Evolutionary conservation across 1,284 basidiomycete species (phyloP), one percentile per base, ranked within the genome.

Genomic region (Ustilago lituana): DNA sequence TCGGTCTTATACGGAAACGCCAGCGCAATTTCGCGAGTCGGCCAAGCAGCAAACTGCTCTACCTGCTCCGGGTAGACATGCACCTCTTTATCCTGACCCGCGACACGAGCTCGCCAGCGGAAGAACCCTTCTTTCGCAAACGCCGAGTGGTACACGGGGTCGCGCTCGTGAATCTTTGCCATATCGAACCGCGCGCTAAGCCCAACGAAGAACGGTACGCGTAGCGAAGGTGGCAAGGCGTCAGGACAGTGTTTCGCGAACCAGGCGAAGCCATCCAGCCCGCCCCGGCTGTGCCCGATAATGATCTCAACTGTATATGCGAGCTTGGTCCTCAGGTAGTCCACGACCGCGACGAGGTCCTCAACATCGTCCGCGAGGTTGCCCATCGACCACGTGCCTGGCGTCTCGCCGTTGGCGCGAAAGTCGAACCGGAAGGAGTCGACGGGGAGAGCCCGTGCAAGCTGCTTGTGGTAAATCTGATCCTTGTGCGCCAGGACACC

Each of bases 401-500:
- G 67, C 1, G 67, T 65, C 31, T 69, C 71, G 3, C 43, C 58
- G 36, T 70, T 70, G 26, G 55, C 63, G 11, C 91, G 86, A 82
- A 93, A 93, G 78, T 93, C 91, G 76, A 93, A 91, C 29, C 91
- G 86, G 78, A 92, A 91, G 1, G 90, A 91, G 79, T 92, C 91
- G 24, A 90, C 79, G 0, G 90, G 89, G 7, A 92, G 81, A n/a
- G 84, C 85, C 22, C 83, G 78, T 1, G 89, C 90, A 11, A 92
- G 86, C n/a, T 85, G 86, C 73, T 88, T 89, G 82, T 90, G 89
- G 83, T 89, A 92, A 46, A 91, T 82, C 83, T 92, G 92, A 79
- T 93, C 89, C 54, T 78, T 78, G 49, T 78, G 76, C 19, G 74
- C 65, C 15, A 75, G 43, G 0, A 75, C 69, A n/a, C 76, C 76